Evolutionary conservation across 768 basidiomycete species (phyloP), one percentile per base, ranked within the genome.

Genomic region (Lactifluus echinatus): DNA sequence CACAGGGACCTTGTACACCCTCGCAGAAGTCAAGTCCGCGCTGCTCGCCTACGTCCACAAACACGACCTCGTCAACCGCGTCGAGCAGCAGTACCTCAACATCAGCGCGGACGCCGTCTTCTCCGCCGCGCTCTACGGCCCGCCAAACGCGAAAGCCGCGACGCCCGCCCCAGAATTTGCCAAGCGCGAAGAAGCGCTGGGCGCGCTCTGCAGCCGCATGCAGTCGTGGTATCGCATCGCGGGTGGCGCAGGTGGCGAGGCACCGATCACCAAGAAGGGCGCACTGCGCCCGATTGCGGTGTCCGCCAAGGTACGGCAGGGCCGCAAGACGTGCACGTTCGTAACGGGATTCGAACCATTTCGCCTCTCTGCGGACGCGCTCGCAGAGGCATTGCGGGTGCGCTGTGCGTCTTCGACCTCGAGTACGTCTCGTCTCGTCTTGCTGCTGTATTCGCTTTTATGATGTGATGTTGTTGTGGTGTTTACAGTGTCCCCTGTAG

Each of bases 341-440:
- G 76, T 94, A 51, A 82, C 83, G 0, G 87, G 87, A 0, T 87
- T 90, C 57, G 93, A 96, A 67, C 78, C 85, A 0, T 96, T 85
- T 68, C 72, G 79, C 26, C 70, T 89, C 10, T 74, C 81, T 14
- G 79, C 84, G 12, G 84, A 89, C 11, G 79, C 80, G 28, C 81
- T 93, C 70, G 84, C 85, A 1, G 88, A 93, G 45, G 88, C 89
- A 46, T 71, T 95, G 57, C 78, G 83, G 55, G 86, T 80, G 69
- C 64, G 75, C 2, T 95, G 92, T 65, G 91, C 92, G 1, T 82
- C 85, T 43, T 78, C 89, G 10, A 88, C 93, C 5, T 84, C 87
- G 43, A 80, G 89, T 87, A 56, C 47, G 81, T 67, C 12, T 19
- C 31, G 55, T 19, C 21, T 44, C 46, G 46, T 15, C 33, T 52